Conservation (phyloP, 2,329 filamentous ascomycete genomes). For the Ascochyta rabiei region DNA sequence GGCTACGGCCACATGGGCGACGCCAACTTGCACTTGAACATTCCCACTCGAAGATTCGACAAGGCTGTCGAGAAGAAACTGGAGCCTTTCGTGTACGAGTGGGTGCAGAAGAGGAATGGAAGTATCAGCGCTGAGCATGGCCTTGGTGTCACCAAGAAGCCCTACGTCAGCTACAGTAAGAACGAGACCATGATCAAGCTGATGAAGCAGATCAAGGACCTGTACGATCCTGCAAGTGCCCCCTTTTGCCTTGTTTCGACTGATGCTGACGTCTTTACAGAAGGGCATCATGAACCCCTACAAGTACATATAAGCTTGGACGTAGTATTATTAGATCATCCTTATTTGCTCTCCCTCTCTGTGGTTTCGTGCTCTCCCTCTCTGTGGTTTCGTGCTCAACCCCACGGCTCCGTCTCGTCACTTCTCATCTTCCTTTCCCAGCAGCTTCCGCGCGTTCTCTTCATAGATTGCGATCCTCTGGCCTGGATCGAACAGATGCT, state of each 20-base stretch:
- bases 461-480: constrained; percentile 48
- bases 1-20: constrained; percentile 99
- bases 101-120: constrained; percentile 85
- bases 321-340: constrained; percentile 9
- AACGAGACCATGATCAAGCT: constrained; percentile 83
- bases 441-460: constrained; percentile 46
- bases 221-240: constrained; percentile 87
- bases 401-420: neutral
- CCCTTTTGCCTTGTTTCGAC: neutral
- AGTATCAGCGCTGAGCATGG: constrained; percentile 98
- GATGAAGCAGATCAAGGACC: constrained; percentile 93
- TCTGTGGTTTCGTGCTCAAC: neutral
- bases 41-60: constrained; percentile 81
- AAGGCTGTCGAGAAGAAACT: constrained; percentile 84
- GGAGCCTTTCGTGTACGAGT: constrained; percentile 97
- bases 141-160: constrained; percentile 91
- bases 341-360: neutral
- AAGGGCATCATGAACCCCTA: constrained; percentile 99
- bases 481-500: constrained; percentile 44
- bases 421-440: constrained; percentile 19
- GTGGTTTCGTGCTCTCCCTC: neutral
- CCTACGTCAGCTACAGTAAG: constrained; percentile 90
- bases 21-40: constrained; percentile 91
- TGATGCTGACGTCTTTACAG: constrained; percentile 53
- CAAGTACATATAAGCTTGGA: constrained; percentile 74